Evolutionary conservation across 164 flowering plant species (phyloP).

Genomic region (Protea cynaroides): DNA sequence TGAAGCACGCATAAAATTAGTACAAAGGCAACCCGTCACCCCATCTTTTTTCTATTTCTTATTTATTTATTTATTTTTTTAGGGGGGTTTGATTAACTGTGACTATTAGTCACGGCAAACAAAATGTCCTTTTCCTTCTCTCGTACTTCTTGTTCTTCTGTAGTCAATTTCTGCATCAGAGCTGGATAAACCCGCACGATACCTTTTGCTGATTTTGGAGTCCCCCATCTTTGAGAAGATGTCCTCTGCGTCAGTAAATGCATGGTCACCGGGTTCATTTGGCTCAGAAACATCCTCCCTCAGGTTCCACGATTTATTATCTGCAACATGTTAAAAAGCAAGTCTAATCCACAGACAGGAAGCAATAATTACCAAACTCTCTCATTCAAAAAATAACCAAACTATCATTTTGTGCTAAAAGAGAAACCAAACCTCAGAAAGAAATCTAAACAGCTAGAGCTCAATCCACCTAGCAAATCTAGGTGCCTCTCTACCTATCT

Average conservation of each 20-base stretch:
- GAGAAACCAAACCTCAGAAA: too few relatives aligned
- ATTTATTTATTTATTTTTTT: too few relatives aligned
- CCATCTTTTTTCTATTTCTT: too few relatives aligned
- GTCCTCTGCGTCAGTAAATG: constrained; percentile 43
- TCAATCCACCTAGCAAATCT: too few relatives aligned
- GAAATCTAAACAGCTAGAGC: too few relatives aligned
- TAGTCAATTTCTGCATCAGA: constrained; percentile 93
- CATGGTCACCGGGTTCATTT: constrained; percentile 22
- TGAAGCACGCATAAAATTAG: too few relatives aligned
- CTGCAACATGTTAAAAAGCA: constrained; percentile 23
- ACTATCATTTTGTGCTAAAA: too few relatives aligned
- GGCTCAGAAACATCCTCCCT: constrained; percentile 25
- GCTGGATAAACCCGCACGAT: constrained; percentile 50
- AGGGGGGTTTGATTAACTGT: neutral
- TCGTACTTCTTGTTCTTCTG: constrained; percentile 69
- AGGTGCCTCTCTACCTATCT: too few relatives aligned
- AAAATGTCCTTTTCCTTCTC: constrained; percentile 46
- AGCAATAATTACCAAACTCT: neutral
- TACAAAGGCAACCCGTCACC: too few relatives aligned
- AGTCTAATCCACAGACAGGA: neutral
- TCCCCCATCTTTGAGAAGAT: constrained; percentile 49
- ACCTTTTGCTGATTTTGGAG: constrained; percentile 39
- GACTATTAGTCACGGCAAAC: constrained; percentile 31
- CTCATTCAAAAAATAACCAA: too few relatives aligned
- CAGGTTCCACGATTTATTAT: constrained; percentile 23